phyloP scores from a whole-genome alignment of 2,329 filamentous ascomycete species.

The Lecanicillium sp. region DNA sequence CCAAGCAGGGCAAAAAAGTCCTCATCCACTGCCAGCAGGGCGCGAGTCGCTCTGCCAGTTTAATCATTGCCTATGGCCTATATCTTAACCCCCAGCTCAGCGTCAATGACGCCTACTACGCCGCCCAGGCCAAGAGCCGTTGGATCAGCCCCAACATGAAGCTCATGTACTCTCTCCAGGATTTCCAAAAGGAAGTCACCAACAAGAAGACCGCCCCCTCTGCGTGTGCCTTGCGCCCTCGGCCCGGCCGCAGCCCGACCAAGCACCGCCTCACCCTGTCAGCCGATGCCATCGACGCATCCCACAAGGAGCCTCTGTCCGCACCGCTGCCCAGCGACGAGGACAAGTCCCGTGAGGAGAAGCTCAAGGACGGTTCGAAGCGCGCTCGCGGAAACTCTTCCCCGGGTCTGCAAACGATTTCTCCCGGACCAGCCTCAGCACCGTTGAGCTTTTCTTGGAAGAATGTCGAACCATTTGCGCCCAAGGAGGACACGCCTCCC shows the following conservation, averaged over 20 bases:
- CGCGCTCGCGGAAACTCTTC: slow-evolving; percentile 50
- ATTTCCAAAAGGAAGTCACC: slow-evolving; percentile 63
- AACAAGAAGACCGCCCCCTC: slow-evolving; percentile 41
- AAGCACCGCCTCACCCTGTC: slow-evolving; percentile 57
- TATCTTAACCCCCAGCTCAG: slow-evolving; percentile 71
- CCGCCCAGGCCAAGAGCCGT: slow-evolving; percentile 71
- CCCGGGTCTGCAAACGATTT: slow-evolving; percentile 43
- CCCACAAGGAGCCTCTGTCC: slow-evolving; percentile 52
- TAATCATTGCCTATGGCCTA: slow-evolving; percentile 81
- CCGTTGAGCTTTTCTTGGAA: slow-evolving; percentile 58
- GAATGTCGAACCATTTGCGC: slow-evolving; percentile 22
- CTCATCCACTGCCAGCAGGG: slow-evolving; percentile 82
- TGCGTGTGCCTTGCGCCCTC: slow-evolving; percentile 40
- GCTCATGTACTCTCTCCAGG: slow-evolving; percentile 81
- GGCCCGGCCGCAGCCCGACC: slow-evolving; percentile 48
- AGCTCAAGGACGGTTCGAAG: slow-evolving; percentile 35
- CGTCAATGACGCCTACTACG: slow-evolving; percentile 78
- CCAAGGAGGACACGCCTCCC: not conserved
- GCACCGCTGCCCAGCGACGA: slow-evolving; percentile 54
- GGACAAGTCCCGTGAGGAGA: slow-evolving; percentile 33
- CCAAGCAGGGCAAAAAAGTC: slow-evolving; percentile 68
- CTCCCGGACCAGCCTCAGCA: slow-evolving; percentile 60
- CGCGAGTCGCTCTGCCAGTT: slow-evolving; percentile 75
- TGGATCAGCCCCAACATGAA: slow-evolving; percentile 94
- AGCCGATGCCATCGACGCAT: slow-evolving; percentile 49